A percentile compares a stretch with the other conserved stretches of the same genome.
phyloP scores from a whole-genome alignment of 2,329 filamentous ascomycete genomes.

The Aspergillus ochraceus region DNA sequence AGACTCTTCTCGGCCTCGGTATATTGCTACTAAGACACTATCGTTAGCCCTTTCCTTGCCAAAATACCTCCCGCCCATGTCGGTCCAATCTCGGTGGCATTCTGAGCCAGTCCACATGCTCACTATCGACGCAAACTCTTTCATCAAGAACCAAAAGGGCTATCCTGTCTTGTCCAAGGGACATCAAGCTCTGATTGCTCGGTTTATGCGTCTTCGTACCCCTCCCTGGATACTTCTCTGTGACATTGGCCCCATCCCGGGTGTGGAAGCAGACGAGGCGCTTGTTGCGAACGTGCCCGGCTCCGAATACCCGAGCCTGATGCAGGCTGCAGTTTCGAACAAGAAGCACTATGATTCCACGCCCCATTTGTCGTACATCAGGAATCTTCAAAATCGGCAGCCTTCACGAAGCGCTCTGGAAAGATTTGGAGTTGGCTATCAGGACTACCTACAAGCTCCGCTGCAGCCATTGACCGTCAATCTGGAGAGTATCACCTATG shows the following conservation, averaged over 20 bases:
- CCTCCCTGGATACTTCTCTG: slow-evolving; percentile 62
- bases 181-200: slow-evolving; percentile 58
- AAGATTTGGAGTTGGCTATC: slow-evolving; percentile 69
- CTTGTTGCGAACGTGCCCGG: slow-evolving; percentile 20
- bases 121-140: slow-evolving; percentile 53
- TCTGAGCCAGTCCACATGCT: slow-evolving; percentile 63
- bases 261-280: slow-evolving; percentile 35
- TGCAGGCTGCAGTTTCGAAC: slow-evolving; percentile 59
- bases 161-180: slow-evolving; percentile 59
- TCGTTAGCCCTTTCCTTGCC: slow-evolving; percentile 57
- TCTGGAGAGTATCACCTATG: slow-evolving; percentile 93
- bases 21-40: slow-evolving; percentile 18
- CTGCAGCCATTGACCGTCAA: slow-evolving; percentile 95
- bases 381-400: slow-evolving; percentile 81
- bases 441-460: slow-evolving; percentile 94
- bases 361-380: slow-evolving; percentile 76
- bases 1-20: neutral
- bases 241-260: slow-evolving; percentile 57
- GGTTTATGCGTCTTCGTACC: slow-evolving; percentile 57
- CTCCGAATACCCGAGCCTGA: slow-evolving; percentile 65
- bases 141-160: slow-evolving; percentile 59
- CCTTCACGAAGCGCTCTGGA: slow-evolving; percentile 64
- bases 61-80: slow-evolving; percentile 56
- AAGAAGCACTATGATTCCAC: slow-evolving; percentile 57
- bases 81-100: slow-evolving; percentile 61